Base-by-base conservation (phyloP, 495 filamentous ascomycete genomes). In the Aspergillus carlsbadensis region DNA sequence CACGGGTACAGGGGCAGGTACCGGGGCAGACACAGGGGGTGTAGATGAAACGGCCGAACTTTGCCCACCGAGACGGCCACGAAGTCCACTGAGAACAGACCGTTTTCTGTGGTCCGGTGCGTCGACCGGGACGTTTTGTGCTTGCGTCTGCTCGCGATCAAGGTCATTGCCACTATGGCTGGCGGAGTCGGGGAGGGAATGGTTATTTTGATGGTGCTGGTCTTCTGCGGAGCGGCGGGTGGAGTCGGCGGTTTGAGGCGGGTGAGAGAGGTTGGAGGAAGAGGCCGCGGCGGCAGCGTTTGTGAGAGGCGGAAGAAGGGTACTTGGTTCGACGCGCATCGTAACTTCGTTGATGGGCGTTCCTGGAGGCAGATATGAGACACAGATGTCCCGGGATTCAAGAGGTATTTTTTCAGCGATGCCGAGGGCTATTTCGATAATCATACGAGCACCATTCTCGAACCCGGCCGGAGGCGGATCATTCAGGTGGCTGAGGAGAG, bases 311-410 rank as follows among this genome's bases (percentile, higher is more conserved):
- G 92, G 90, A 11, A 97, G 79, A 15, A 60, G 26, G 26, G 26
- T 35, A 3, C 81, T 80, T 42, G 85, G 80, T 70, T 98, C 95
- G 8, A 88, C 70, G 59, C 91, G 96, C 93, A 97, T 97, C 60
- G 87, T 78, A 21, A 83, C 79, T 6, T 82, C 76, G 57, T 84
- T 75, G 53, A 96, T 76, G 24, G 74, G 59, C 43, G 81, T 75
- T 44, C 91, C 90, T 0, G 94, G 93, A 35, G 81, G 70, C 50
- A 91, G 86, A 63, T 96, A 98, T 57, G 87, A 83, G 53, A 98
- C 88, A 44, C 83, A 84, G 14, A 98, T 88, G 62, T 98, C 95
- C 59, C 94, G 84, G 59, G 90, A 92, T 72, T 98, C 94, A 10
- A 96, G 72, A 0, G 95, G 94, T 45, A 98, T 76, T 68, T 97